Conservation (phyloP, 108 stramenopile genomes). For the Aurantiochytrium sp. region DNA sequence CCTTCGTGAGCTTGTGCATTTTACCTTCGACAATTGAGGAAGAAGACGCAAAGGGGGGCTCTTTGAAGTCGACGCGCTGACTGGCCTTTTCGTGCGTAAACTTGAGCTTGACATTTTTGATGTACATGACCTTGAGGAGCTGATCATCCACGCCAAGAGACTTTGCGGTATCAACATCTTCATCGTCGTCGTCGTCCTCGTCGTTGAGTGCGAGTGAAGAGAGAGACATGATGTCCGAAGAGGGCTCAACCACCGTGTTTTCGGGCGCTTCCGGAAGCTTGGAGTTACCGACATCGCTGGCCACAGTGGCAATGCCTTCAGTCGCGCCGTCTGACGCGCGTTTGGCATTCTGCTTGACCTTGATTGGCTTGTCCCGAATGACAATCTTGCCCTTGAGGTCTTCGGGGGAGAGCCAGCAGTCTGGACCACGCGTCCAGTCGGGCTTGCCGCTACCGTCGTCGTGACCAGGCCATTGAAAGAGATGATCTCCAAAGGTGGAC, state of each 20-base stretch:
- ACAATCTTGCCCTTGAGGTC: slow-evolving; percentile 48
- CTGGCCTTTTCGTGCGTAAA: slow-evolving; percentile 1
- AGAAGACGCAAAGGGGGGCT: not conserved
- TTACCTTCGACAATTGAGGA: not conserved
- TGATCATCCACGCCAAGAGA: slow-evolving; percentile 37
- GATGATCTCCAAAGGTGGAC: slow-evolving; percentile 49
- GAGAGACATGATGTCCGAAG: not conserved
- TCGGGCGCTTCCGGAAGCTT: not conserved
- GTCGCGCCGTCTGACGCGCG: not conserved
- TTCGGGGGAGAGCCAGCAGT: slow-evolving; percentile 61
- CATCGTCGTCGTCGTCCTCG: slow-evolving; percentile 9
- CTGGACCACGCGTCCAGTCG: slow-evolving; percentile 20
- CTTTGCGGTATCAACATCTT: slow-evolving; percentile 36
- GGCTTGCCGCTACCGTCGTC: slow-evolving; percentile 29
- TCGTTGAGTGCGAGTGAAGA: not conserved
- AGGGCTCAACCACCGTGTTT: not conserved
- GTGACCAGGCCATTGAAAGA: slow-evolving; percentile 58
- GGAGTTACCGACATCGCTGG: not conserved
- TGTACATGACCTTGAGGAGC: slow-evolving; percentile 36
- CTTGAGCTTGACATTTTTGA: slow-evolving; percentile 47
- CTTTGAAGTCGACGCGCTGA: not conserved
- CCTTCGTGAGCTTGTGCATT: not conserved
- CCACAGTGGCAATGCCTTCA: not conserved
- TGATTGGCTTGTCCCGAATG: slow-evolving; percentile 15
- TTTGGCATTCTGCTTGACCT: not conserved